Base-by-base conservation (phyloP, 83 land plant genomes). In the Isoetes engelmannii region DNA sequence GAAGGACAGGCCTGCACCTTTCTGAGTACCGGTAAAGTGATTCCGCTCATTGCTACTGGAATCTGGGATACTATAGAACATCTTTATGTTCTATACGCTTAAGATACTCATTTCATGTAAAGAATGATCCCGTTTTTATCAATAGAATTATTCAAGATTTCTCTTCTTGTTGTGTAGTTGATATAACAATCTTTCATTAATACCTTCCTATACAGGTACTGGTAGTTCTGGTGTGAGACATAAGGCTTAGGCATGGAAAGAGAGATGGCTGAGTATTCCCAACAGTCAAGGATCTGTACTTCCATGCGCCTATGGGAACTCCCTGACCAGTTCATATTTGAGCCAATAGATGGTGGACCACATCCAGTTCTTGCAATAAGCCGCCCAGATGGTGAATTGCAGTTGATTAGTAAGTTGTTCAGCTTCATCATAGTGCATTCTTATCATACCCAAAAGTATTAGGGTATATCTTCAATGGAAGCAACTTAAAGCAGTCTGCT, bases 241-340 rank as follows among this genome's bases (percentile, higher is more conserved):
- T 28, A 28, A 28, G 37, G 37, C 37, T 12, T 59, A 18, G 8
- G 3, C 20, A 59, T 59, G 62, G 67, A 64, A 47, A 64, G 47
- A 17, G 67, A 64, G 47, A 41, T 64, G 13, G 67, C n/a, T 44
- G 41, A 44, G 41, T 64, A 13, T 37, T 41, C 3, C 1, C 67
- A n/a, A 37, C 62, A 65, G 18, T 80, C 72, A 7, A 79, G 77
- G 77, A 78, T 89, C 10, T 80, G 67, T 58, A 79, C 68, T 0
- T 72, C 76, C 18, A 79, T 92, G 88, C 82, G 97, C 20, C 79
- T 92, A 12, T 92, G 97, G 97, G 90, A 92, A 68, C 84, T 89
- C 15, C 80, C 86, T 4, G 90, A 92, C 57, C 84, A 84, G 69
- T 88, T 79, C 59, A 76, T 89, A 7, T 50, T 92, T 53, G 93